These are phyloP conservation scores for Tylopilus rubrobrunneus DNA, from an alignment of 768 basidiomycete species.

Conservation along the genomic window DNA sequence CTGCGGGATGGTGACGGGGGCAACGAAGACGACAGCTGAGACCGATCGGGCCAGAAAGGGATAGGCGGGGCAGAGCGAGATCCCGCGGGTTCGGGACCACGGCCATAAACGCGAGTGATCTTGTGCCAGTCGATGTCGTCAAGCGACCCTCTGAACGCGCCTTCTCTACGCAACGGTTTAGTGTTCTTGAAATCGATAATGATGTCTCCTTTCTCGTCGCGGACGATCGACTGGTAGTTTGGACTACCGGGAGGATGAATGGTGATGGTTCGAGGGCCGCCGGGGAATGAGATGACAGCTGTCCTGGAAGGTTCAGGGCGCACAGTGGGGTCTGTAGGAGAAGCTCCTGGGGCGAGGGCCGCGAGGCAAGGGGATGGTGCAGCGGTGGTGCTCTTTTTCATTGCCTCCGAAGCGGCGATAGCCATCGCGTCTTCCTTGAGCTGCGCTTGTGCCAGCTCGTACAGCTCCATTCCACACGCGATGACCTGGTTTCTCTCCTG, in stretches of 20 bases:
- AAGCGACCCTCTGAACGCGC: conserved; percentile 15
- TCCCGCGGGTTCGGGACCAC: conserved; percentile 5
- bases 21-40: background rate
- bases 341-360: background rate
- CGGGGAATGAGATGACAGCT: conserved; percentile 17
- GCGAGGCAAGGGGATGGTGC: background rate
- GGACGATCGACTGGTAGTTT: conserved; percentile 10
- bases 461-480: conserved; percentile 3
- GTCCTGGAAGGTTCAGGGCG: background rate
- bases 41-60: conserved; percentile 11
- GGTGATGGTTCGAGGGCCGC: conserved; percentile 20
- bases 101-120: conserved; percentile 11
- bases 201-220: conserved; percentile 15
- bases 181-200: conserved; percentile 9
- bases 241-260: conserved; percentile 19
- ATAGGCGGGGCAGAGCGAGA: background rate
- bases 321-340: background rate
- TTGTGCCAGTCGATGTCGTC: conserved; percentile 6
- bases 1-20: background rate
- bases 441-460: background rate
- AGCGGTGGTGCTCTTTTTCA: background rate
- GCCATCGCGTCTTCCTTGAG: conserved; percentile 4
- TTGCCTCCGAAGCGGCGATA: background rate
- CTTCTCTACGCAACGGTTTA: conserved; percentile 18
- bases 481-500: conserved; percentile 6